Conservation (phyloP, 768 basidiomycete genomes). For the Macrolepiota albuminosa region DNA sequence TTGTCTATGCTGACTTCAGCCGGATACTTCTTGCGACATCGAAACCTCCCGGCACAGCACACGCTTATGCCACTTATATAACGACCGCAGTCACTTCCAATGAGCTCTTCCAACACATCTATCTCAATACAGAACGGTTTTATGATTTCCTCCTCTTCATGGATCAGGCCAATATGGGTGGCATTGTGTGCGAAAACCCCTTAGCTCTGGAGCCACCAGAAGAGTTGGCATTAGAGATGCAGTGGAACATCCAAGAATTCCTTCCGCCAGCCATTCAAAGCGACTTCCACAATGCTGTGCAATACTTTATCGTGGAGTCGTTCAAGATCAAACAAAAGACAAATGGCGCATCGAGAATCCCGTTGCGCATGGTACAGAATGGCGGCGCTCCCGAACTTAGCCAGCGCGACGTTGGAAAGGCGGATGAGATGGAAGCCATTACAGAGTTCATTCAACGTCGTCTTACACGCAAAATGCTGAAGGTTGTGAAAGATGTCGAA, state of each 20-base stretch:
- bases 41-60: constrained; percentile 92
- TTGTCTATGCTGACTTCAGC: constrained; percentile 92
- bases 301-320: constrained; percentile 81
- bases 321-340: constrained; percentile 68
- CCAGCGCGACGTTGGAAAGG: constrained; percentile 62
- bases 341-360: constrained; percentile 57
- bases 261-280: constrained; percentile 78
- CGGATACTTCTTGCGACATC: constrained; percentile 88
- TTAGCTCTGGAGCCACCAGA: constrained; percentile 63
- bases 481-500: constrained; percentile 57
- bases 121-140: constrained; percentile 79
- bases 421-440: constrained; percentile 62
- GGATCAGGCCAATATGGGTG: constrained; percentile 91
- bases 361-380: constrained; percentile 63
- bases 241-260: constrained; percentile 91
- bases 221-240: constrained; percentile 71
- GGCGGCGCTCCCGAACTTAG: constrained; percentile 61
- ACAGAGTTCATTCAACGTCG: constrained; percentile 74
- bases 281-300: constrained; percentile 69
- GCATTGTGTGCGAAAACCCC: constrained; percentile 81
- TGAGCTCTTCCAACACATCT: constrained; percentile 92
- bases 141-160: constrained; percentile 95
- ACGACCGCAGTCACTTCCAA: constrained; percentile 90
- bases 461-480: constrained; percentile 78
- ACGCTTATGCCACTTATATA: constrained; percentile 95